phyloP scores from a whole-genome alignment of 352 stramenopile species.

The Globisporangium polare region DNA sequence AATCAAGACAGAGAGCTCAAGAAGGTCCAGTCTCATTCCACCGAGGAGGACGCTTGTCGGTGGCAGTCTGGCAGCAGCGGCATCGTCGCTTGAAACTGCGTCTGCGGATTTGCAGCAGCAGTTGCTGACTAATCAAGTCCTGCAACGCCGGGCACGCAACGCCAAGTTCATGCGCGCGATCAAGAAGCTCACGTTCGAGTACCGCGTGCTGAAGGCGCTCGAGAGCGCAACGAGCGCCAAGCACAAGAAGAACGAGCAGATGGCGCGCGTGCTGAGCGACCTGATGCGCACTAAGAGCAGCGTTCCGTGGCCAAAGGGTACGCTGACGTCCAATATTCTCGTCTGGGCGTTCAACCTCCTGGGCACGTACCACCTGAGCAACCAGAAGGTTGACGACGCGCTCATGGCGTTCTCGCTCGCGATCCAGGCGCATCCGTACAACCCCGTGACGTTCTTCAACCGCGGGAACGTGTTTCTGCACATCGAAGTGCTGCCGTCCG shows the following conservation, averaged over 20 bases:
- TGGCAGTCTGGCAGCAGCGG: neutral
- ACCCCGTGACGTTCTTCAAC: conserved; percentile 45
- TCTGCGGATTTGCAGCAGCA: neutral
- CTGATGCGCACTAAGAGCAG: conserved; percentile 16
- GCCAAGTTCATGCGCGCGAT: conserved; percentile 32
- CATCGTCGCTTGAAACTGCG: neutral
- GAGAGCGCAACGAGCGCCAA: conserved; percentile 28
- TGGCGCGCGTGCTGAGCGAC: conserved; percentile 21
- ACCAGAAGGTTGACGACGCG: conserved; percentile 36
- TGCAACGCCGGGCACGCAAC: conserved; percentile 11
- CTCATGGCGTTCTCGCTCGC: conserved; percentile 49
- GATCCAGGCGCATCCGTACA: conserved; percentile 37
- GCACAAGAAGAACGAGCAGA: conserved; percentile 34
- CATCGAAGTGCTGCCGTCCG: conserved; percentile 30
- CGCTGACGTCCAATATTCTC: conserved; percentile 35
- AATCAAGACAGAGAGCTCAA: neutral
- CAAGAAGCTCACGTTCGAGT: conserved; percentile 40
- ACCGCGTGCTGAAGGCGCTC: conserved; percentile 39
- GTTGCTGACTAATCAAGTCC: neutral
- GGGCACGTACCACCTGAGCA: conserved; percentile 25
- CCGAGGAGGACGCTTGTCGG: conserved; percentile 5
- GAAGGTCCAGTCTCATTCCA: neutral
- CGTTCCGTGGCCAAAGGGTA: conserved; percentile 35
- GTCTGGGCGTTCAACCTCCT: conserved; percentile 53
- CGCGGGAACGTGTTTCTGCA: conserved; percentile 47